Evolutionary conservation across 306 rosid genomes (phyloP).

Genomic region (Sicyos edulis): DNA sequence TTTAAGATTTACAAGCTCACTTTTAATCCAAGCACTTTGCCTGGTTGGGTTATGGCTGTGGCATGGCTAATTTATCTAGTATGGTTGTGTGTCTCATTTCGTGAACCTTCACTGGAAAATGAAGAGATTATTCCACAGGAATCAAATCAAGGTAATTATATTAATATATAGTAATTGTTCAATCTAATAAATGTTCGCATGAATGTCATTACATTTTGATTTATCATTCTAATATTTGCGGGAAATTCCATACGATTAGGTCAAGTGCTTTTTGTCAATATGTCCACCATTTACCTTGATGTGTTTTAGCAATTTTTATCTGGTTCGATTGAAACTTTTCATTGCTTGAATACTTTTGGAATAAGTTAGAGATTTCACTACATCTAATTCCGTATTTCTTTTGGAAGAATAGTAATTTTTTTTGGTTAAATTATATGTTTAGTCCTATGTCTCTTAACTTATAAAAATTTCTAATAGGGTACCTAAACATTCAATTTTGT

Average conservation of each 20-base stretch:
- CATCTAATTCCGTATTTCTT: neutral
- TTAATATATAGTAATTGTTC: neutral
- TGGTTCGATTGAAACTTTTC: neutral
- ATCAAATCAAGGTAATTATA: constrained; percentile 53
- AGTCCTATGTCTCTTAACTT: neutral
- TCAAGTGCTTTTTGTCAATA: neutral
- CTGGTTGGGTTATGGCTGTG: constrained; percentile 95
- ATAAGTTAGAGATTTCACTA: too few relatives aligned
- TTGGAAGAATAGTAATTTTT: neutral
- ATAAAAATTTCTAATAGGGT: neutral
- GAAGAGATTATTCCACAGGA: constrained; percentile 37
- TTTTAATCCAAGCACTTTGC: constrained; percentile 73
- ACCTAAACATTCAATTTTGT: neutral
- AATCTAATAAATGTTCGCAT: neutral
- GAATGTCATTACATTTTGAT: constrained; percentile 5
- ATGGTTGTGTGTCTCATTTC: constrained; percentile 78
- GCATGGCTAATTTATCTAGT: constrained; percentile 81
- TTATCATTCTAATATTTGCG: neutral
- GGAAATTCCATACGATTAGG: neutral
- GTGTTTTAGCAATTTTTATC: constrained; percentile 2
- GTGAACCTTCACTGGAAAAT: constrained; percentile 65
- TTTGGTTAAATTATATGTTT: neutral
- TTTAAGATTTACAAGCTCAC: constrained; percentile 78
- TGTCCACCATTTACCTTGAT: neutral
- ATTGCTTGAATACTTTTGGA: neutral